Evolutionary conservation across 2,329 filamentous ascomycete genomes (phyloP).

Genomic region (Leptographium radiaticola): DNA sequence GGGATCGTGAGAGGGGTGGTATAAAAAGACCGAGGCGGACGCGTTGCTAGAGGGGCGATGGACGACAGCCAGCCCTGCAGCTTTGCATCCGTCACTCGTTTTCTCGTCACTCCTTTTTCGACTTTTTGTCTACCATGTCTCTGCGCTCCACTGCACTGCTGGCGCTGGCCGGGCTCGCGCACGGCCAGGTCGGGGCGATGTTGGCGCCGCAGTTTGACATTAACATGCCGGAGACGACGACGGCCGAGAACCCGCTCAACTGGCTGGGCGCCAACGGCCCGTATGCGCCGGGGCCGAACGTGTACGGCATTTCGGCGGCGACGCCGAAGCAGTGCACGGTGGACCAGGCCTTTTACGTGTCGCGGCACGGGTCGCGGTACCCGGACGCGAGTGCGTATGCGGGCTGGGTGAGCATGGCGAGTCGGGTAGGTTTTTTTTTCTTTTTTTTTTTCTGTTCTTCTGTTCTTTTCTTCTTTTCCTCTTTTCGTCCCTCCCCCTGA

Average conservation of each 20-base stretch:
- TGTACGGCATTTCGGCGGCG: constrained; percentile 38
- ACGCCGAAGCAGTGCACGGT: constrained; percentile 44
- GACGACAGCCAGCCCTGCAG: neutral
- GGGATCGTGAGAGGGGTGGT: too few species aligned
- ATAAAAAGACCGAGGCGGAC: too few species aligned
- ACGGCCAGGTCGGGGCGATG: constrained; percentile 10
- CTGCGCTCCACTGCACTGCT: constrained; percentile 4
- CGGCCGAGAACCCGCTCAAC: constrained; percentile 22
- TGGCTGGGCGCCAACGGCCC: constrained; percentile 41
- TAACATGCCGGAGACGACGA: constrained; percentile 13
- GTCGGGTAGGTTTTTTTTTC: constrained; percentile 21
- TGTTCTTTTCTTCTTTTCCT: neutral
- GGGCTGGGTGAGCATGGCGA: constrained; percentile 37
- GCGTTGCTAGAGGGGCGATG: too few species aligned
- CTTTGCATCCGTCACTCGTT: neutral
- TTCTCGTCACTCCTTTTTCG: too few species aligned
- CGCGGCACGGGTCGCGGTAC: constrained; percentile 49
- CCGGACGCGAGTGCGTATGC: constrained; percentile 47
- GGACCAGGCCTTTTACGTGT: constrained; percentile 46
- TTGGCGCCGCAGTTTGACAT: constrained; percentile 9
- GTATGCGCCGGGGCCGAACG: constrained; percentile 36
- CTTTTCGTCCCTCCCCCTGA: neutral
- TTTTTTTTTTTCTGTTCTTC: neutral
- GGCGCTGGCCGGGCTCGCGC: constrained; percentile 12
- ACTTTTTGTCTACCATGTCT: neutral